Percentiles rank a stretch among this genome's conserved stretches.
Evolutionary conservation across 1,284 basidiomycete genomes (phyloP).

Genomic region (Macrocystidia cucumis): DNA sequence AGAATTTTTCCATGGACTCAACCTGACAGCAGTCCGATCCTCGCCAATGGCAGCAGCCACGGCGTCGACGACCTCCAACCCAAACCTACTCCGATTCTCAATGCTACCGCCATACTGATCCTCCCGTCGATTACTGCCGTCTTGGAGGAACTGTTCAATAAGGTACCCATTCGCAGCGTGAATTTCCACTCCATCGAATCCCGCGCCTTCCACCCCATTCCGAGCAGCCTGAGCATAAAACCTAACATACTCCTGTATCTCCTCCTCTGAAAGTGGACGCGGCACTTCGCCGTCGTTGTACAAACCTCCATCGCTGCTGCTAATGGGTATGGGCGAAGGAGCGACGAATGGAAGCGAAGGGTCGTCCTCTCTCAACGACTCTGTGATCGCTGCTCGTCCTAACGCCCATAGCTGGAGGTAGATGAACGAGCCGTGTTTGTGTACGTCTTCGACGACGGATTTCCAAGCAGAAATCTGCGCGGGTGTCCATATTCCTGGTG

Average conservation of each 20-base stretch:
- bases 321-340: conserved; percentile 34
- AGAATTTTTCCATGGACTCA: conserved; percentile 43
- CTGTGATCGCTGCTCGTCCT: conserved; percentile 12
- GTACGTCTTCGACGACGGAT: conserved; percentile 25
- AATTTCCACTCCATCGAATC: conserved; percentile 40
- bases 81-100: conserved; percentile 43
- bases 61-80: conserved; percentile 35
- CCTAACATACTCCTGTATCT: conserved; percentile 35
- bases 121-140: conserved; percentile 37
- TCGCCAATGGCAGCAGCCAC: conserved; percentile 27
- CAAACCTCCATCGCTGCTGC: background rate
- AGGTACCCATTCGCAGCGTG: conserved; percentile 33
- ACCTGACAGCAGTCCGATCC: conserved; percentile 37
- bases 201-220: conserved; percentile 33
- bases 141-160: conserved; percentile 34
- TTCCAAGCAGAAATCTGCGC: conserved; percentile 43
- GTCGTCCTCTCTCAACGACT: conserved; percentile 10
- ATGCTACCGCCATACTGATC: conserved; percentile 50
- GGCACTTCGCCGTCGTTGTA: conserved; percentile 15
- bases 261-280: conserved; percentile 23
- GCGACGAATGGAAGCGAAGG: conserved; percentile 18
- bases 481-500: conserved; percentile 36
- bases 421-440: conserved; percentile 16
- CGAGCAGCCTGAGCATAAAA: conserved; percentile 28
- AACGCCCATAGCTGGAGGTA: conserved; percentile 18